A percentile compares a stretch with the other conserved stretches of the same genome.
These are phyloP conservation scores for Spizellomyces sp. DNA, from an alignment of 192 early-diverging fungal genomes.

Conservation along the genomic window DNA sequence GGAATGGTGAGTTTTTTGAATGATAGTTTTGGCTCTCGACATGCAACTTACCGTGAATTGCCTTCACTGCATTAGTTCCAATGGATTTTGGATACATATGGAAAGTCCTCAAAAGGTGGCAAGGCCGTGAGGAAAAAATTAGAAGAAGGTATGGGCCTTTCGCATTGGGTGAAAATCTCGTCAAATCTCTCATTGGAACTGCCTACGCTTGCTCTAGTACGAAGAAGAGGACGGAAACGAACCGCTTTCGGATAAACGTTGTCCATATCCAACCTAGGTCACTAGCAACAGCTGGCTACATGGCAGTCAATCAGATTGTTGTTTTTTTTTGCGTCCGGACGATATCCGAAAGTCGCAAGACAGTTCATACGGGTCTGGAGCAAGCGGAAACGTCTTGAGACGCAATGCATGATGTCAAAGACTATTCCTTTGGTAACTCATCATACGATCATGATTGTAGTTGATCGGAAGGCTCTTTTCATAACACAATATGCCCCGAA, in stretches of 20 bases:
- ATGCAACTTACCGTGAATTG: neutral
- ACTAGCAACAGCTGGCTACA: too few species aligned
- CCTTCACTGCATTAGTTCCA: constrained; percentile 59
- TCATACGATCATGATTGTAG: too few species aligned
- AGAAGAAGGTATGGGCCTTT: constrained; percentile 69
- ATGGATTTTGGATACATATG: constrained; percentile 71
- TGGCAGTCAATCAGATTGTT: too few species aligned
- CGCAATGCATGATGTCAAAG: too few species aligned
- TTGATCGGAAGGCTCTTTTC: too few species aligned
- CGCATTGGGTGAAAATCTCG: neutral
- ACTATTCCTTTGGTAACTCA: too few species aligned
- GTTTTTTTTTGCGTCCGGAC: too few species aligned
- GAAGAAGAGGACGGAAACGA: constrained; percentile 30
- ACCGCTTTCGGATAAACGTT: constrained; percentile 30
- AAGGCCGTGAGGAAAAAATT: constrained; percentile 68
- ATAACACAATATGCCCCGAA: too few species aligned
- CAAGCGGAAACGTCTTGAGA: too few species aligned
- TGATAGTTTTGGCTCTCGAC: neutral
- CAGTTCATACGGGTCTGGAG: too few species aligned
- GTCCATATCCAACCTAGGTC: too few species aligned
- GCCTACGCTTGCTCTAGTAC: constrained; percentile 1
- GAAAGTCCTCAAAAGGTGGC: constrained; percentile 52
- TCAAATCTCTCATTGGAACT: neutral
- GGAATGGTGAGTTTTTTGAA: constrained; percentile 56
- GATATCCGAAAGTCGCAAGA: too few species aligned